Percentiles rank a stretch among this genome's conserved stretches.
Conservation (phyloP, 768 basidiomycete genomes). For the Phaeolepiota aurea region DNA sequence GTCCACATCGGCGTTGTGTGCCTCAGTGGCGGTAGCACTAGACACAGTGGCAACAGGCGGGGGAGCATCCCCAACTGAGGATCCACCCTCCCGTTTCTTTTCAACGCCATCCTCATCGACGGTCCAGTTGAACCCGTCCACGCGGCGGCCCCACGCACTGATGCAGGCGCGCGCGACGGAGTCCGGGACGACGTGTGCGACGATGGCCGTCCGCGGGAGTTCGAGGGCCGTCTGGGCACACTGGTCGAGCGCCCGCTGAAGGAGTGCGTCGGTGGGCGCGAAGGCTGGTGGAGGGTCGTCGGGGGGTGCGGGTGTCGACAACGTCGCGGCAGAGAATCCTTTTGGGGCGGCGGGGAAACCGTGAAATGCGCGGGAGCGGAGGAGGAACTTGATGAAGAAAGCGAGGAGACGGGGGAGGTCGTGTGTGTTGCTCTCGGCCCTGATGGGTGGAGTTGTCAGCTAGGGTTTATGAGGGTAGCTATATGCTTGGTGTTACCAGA, state of each 20-base stretch:
- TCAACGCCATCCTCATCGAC: not conserved
- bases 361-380: not conserved
- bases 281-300: not conserved
- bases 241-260: not conserved
- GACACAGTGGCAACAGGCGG: too few species aligned
- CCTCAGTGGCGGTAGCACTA: too few species aligned
- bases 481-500: too few species aligned
- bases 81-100: not conserved
- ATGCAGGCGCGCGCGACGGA: not conserved
- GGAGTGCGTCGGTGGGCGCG: not conserved
- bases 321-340: not conserved
- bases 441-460: not conserved
- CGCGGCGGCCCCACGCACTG: not conserved
- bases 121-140: not conserved
- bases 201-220: not conserved
- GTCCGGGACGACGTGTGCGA: not conserved
- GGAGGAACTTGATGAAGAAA: not conserved
- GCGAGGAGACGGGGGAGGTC: slow-evolving; percentile 1
- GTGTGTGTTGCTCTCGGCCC: not conserved
- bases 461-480: not conserved
- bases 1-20: too few species aligned
- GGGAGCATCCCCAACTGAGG: too few species aligned
- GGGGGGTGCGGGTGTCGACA: not conserved
- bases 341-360: not conserved
- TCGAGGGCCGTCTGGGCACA: not conserved